Evolutionary conservation across 2,329 filamentous ascomycete species (phyloP), one percentile per base, ranked within the genome.

Genomic region (Apiospora phragmitis): DNA sequence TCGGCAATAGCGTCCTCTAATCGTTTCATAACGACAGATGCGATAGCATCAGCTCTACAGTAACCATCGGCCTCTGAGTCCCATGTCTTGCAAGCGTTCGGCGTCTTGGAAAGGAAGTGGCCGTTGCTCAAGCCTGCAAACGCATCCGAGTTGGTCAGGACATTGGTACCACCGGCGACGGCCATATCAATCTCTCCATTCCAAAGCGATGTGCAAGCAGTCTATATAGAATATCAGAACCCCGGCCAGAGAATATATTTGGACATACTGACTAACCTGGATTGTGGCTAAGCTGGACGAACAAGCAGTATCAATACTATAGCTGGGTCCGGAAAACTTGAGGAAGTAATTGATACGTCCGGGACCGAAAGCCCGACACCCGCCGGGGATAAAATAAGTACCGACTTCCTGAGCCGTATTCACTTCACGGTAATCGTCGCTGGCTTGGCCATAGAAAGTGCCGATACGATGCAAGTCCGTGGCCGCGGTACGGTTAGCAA

Each of bases 231-330:
- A n/a, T n/a, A n/a, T n/a, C n/a, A n/a, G n/a, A n/a, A n/a, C n/a
- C n/a, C n/a, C n/a, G n/a, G n/a, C n/a, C n/a, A n/a, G n/a, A n/a
- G n/a, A n/a, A n/a, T n/a, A n/a, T n/a, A n/a, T n/a, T n/a, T n/a
- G n/a, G n/a, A n/a, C n/a, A n/a, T n/a, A n/a, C n/a, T n/a, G n/a
- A n/a, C n/a, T n/a, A n/a, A 92, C 92, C 74, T 93, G 90, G 65
- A 94, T 90, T 0, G 91, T 91, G 3, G 92, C 91, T 11, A 92
- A 85, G 73, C 90, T 92, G 0, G 92, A 94, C 0, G 92, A 94
- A 77, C 93, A 94, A 5, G 92, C 93, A 21, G 92, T 94, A 75
- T 94, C 93, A 65, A 94, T 85, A 68, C 88, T 92, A 77, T 90
- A 91, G 29, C 90, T 92, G 0, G 92, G 92, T 0, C 93, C 92